Base-by-base conservation (phyloP, 2,329 filamentous ascomycete genomes). In the Colletotrichum salicis region DNA sequence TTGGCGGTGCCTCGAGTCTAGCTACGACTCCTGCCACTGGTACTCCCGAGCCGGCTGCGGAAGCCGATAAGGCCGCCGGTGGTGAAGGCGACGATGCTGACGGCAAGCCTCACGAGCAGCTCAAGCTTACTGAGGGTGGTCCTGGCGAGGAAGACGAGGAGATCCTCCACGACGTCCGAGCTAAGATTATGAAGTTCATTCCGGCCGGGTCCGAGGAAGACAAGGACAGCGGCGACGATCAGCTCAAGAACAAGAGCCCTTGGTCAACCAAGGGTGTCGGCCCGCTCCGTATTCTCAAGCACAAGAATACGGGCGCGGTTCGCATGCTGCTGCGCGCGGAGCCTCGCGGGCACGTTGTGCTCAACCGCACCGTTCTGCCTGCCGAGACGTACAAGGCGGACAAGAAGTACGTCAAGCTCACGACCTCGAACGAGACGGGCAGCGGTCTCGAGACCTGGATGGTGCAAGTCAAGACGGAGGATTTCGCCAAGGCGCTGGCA, bases 201-300 rank as follows among this genome's bases (percentile, higher is more conserved):
- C 81, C 84, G 15, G 82, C 84, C 8, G 81, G 82, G 6, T 80
- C 82, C n/a, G 82, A 83, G 10, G 82, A 78, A 27, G 86, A 86
- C 15, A 84, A 86, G 31, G 82, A 84, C n/a, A 83, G 84, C 31
- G 79, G 76, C 4, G 72, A 77, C 29, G 83, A 81, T 63, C 83
- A 83, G 78, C 76, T 79, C 61, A 86, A 86, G 76, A 82, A 82
- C n/a, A 85, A 87, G 76, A 88, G 84, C 64, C 85, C 87, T 1
- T 97, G 93, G 93, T 84, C 86, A 35, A 90, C 87, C 0, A 89
- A 92, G 79, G 94, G 94, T 56, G 84, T 94, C 8, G 94, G 94
- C 0, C 87, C 89, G 12, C 83, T 95, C 64, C 91, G 93, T 51
- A 79, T 97, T 15, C 85, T 97, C 73, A 92, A 92, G 81, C 88